Conservation (phyloP, 2,329 filamentous ascomycete species). For the Dryadomyces sulphureus region DNA sequence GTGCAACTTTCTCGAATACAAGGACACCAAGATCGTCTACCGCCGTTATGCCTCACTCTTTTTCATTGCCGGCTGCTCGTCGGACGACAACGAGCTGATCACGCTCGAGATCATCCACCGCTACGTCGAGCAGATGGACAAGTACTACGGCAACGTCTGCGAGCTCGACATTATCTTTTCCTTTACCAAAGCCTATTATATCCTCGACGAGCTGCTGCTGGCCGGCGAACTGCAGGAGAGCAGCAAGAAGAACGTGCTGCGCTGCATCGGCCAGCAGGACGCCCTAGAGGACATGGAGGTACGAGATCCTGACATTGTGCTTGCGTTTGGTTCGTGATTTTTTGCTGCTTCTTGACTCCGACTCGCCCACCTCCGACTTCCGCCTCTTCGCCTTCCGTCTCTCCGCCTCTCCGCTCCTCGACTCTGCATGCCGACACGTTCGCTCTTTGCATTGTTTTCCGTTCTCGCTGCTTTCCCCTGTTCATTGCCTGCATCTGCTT, state of each 20-base stretch:
- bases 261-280: conserved; percentile 94
- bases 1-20: conserved; percentile 99
- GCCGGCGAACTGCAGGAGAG: conserved; percentile 97
- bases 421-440: not conserved
- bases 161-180: conserved; percentile 99
- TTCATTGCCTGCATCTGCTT: not conserved
- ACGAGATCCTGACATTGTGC: not conserved
- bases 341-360: not conserved
- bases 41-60: conserved; percentile 96
- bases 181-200: conserved; percentile 99
- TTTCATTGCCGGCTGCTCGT: conserved; percentile 94
- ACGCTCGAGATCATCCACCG: conserved; percentile 97
- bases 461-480: not conserved
- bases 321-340: not conserved
- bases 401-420: not conserved
- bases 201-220: conserved; percentile 87
- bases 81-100: conserved; percentile 96
- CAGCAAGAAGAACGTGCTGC: conserved; percentile 96
- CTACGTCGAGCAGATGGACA: conserved; percentile 99
- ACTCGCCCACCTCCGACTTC: too few species aligned
- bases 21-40: conserved; percentile 98
- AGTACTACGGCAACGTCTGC: conserved; percentile 99
- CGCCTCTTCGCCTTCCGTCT: not conserved
- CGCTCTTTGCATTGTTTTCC: not conserved
- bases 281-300: conserved; percentile 99